These are phyloP conservation scores for Polygonum maritimum DNA, from an alignment of 148 eudicot genomes.

Conservation along the genomic window DNA sequence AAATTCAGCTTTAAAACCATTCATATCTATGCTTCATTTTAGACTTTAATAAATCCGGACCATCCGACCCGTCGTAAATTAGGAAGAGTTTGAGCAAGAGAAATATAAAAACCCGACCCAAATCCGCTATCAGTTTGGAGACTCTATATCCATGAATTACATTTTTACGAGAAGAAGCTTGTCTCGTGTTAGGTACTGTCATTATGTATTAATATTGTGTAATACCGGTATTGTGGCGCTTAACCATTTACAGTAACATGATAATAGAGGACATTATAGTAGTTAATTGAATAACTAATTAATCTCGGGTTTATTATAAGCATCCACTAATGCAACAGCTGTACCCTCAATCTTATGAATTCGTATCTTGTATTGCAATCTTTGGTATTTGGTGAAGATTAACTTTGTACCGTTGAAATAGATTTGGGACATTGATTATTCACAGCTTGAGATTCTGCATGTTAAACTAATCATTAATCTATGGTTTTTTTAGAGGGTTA, in stretches of 20 bases:
- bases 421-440: neutral
- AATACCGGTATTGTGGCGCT: neutral
- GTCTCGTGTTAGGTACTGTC: too few relatives aligned
- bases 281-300: neutral
- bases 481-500: neutral
- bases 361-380: slow-evolving; percentile 2
- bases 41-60: too few relatives aligned
- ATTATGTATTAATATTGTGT: too few relatives aligned
- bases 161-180: too few relatives aligned
- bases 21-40: too few relatives aligned
- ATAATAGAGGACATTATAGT: neutral
- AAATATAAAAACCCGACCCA: too few relatives aligned
- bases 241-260: neutral
- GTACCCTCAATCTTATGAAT: neutral
- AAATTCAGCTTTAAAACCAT: too few relatives aligned
- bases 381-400: neutral
- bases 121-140: too few relatives aligned
- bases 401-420: neutral
- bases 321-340: neutral
- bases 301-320: neutral
- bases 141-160: too few relatives aligned
- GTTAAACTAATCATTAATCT: neutral
- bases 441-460: neutral
- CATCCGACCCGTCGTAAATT: too few relatives aligned
- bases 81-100: too few relatives aligned